Evolutionary conservation across 1,139 yeast genomes (phyloP), one percentile per base, ranked within the genome.

Genomic region (Zygosaccharomyces sapae): DNA sequence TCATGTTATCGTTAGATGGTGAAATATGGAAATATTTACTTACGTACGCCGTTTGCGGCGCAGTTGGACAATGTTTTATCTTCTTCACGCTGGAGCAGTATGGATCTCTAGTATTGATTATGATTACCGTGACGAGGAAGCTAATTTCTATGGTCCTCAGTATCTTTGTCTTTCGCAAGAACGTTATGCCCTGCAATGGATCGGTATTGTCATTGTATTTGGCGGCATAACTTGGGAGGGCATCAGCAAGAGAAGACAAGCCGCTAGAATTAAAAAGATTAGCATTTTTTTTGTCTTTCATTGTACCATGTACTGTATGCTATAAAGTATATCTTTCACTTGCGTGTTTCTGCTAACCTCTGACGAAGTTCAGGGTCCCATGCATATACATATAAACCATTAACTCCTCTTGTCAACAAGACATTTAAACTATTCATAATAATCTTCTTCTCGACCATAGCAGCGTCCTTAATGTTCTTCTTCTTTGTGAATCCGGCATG

Each of bases 101-200:
- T 62, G 96, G 92, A 44, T 86, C 96, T 3, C 72, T 92, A 50
- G 77, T 87, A 1, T 71, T 92, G 46, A 89, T 92, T 31, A 90
- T 96, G 27, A 94, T 95, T 16, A 94, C 97, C 0, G 97, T 92
- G 6, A 90, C 97, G 0, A 76, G 99, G 55, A 92, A 92, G 63
- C 90, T 92, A 97, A 72, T 89, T 46, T 88, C 97, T 44, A 90
- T 92, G 97, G 74, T 89, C 18, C 69, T 92, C 50, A 86, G 96
- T 61, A 96, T 92, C 45, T 65, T 87, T 2, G 71, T 92, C 56
- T 92, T 89, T 68, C 94, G 92, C 13, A 97, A 92, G 62, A 65
- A 66, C 4, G 75, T 92, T 55, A 74, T 71, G 29, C 5, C 49
- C 70, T 73, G 4, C 97, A 94, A 68, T 86, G 96, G 88, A 42